phyloP scores from a whole-genome alignment of 495 filamentous ascomycete genomes.

The Hypoxylon fuscum region DNA sequence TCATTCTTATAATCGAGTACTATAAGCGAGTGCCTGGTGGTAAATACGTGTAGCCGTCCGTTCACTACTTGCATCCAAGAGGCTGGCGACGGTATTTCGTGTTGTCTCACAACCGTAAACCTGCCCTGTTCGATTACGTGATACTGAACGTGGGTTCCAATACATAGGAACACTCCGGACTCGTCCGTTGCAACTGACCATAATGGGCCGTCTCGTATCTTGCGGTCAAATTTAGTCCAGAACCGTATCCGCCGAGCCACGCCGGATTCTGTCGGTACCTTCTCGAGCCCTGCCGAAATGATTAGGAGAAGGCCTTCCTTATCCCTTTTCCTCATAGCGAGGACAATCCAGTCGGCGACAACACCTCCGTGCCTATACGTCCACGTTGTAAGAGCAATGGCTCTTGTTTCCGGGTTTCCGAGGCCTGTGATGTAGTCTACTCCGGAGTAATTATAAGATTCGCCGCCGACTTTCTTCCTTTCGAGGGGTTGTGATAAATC shows the following conservation, averaged over 20 bases:
- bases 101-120: constrained; percentile 49
- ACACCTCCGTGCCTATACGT: constrained; percentile 48
- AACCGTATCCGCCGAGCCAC: constrained; percentile 47
- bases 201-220: constrained; percentile 47
- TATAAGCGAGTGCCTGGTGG: constrained; percentile 54
- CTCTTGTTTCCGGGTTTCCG: constrained; percentile 50
- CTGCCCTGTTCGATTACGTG: constrained; percentile 58
- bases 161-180: constrained; percentile 57
- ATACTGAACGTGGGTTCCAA: constrained; percentile 53
- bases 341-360: constrained; percentile 50
- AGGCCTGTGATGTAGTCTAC: constrained; percentile 53
- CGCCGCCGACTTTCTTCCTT: constrained; percentile 34
- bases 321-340: constrained; percentile 51
- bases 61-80: constrained; percentile 50
- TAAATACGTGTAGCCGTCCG: constrained; percentile 55
- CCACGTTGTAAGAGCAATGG: constrained; percentile 58
- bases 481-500: constrained; percentile 53
- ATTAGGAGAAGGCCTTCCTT: constrained; percentile 55
- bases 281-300: constrained; percentile 48
- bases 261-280: constrained; percentile 11
- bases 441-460: constrained; percentile 17
- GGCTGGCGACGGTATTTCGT: constrained; percentile 55
- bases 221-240: constrained; percentile 55
- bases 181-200: constrained; percentile 53
- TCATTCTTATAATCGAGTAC: constrained; percentile 50